A percentile compares a stretch with the other conserved stretches of the same genome.
Conservation (phyloP, 768 basidiomycete genomes). For the Agaricus sinodeliciosus region DNA sequence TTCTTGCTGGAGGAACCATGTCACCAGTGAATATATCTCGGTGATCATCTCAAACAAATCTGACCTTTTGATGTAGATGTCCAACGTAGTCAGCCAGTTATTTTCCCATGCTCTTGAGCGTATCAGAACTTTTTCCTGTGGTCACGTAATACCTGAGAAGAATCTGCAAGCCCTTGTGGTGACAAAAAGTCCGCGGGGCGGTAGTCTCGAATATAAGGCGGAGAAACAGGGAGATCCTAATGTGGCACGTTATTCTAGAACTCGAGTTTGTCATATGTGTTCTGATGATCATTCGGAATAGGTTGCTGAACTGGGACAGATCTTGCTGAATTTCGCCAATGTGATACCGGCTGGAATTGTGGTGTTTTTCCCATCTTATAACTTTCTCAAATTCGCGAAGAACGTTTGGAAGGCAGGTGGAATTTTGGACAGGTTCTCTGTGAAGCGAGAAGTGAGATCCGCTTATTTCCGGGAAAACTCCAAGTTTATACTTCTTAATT, state of each 20-base stretch:
- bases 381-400: conserved; percentile 65
- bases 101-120: conserved; percentile 57
- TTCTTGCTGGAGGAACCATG: conserved; percentile 97
- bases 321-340: conserved; percentile 71
- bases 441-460: conserved; percentile 65
- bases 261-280: background rate
- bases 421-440: conserved; percentile 49
- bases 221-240: conserved; percentile 58
- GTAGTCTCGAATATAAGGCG: conserved; percentile 76
- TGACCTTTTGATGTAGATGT: conserved; percentile 49
- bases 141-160: conserved; percentile 80
- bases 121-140: conserved; percentile 82
- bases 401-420: conserved; percentile 59
- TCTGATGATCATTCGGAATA: conserved; percentile 21
- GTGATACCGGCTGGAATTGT: conserved; percentile 85
- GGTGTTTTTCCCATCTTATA: conserved; percentile 92
- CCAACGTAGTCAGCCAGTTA: conserved; percentile 79
- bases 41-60: background rate
- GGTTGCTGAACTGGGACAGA: conserved; percentile 80
- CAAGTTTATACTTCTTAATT: background rate
- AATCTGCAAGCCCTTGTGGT: conserved; percentile 76
- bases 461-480: background rate
- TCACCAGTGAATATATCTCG: conserved; percentile 63
- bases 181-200: conserved; percentile 66
- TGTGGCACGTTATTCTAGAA: conserved; percentile 39